Base-by-base conservation (phyloP, 1,139 yeast species). In the Pichia sp. region DNA sequence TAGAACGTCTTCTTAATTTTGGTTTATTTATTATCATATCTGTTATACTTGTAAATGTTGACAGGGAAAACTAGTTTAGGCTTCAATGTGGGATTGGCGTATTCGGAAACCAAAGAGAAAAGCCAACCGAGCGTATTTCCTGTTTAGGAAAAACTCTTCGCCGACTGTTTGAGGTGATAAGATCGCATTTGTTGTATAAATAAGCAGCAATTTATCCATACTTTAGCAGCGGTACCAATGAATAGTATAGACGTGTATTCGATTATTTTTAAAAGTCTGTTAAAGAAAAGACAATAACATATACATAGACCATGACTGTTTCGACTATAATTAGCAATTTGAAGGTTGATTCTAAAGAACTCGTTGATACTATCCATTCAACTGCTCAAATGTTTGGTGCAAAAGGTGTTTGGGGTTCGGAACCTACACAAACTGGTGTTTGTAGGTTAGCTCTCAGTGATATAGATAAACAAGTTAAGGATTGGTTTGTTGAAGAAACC, bases 331-430 rank as follows among this genome's bases (percentile, higher is more conserved):
- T 36, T 30, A 50, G 22, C 53, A 46, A 48, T 13, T 53, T 65
- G 7, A 58, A 59, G 18, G 61, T 73, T 45, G 65, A 62, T 38
- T 62, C 70, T 8, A 73, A 73, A n/a, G 72, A 83, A 48, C 68
- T 80, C 50, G 66, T 80, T 58, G 66, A 74, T 22, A 81, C 87
- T 18, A 81, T 83, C 56, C 86, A 83, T 63, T 74, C 76, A 39
- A 82, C 88, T 6, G 80, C 87, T 28, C 62, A 66, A 30, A 48
- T 45, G 41, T 82, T 79, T 70, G 89, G 90, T 8, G 84, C 87
- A 13, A 79, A 76, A 59, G 77, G 79, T 51, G 69, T 75, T 49
- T 79, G 88, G 88, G 81, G 90, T 44, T 62, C 75, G n/a, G 73
- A 69, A 50, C 62, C 70, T 5, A 78, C 81, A 7, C 75, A 81